A percentile compares a stretch with the other conserved stretches of the same genome.
These are phyloP conservation scores for Xylaria cubensis DNA, from an alignment of 495 filamentous ascomycete genomes.

Conservation along the genomic window DNA sequence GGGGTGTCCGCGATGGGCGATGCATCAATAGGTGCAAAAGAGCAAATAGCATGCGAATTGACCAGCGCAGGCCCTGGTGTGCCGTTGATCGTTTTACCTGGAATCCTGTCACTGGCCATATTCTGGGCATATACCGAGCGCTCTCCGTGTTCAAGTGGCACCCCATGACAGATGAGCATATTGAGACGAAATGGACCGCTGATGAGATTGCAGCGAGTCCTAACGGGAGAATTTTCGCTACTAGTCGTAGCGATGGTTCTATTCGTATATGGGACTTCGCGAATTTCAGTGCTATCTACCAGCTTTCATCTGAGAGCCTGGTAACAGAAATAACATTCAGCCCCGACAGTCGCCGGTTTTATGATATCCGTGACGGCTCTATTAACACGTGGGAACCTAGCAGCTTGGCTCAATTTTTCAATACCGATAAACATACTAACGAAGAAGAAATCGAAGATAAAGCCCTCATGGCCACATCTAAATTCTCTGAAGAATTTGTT, in stretches of 20 bases:
- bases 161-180: conserved; percentile 3
- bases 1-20: neutral
- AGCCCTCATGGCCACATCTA: neutral
- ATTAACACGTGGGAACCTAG: conserved; percentile 4
- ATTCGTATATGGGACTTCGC: conserved; percentile 37
- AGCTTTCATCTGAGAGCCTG: neutral
- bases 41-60: neutral
- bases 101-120: conserved; percentile 33
- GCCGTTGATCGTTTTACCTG: conserved; percentile 33
- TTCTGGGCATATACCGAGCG: conserved; percentile 39
- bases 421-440: neutral
- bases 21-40: conserved; percentile 19
- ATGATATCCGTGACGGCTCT: neutral
- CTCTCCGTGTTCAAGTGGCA: conserved; percentile 42
- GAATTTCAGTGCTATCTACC: conserved; percentile 24
- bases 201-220: conserved; percentile 33
- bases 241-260: conserved; percentile 32
- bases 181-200: neutral
- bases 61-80: conserved; percentile 25
- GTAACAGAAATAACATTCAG: conserved; percentile 5
- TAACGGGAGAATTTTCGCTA: conserved; percentile 38
- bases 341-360: neutral
- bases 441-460: neutral
- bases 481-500: neutral
- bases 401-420: neutral